These are phyloP conservation scores for Chlamydomonas reinhardtii DNA, from an alignment of 163 green algal species.

Conservation along the genomic window DNA sequence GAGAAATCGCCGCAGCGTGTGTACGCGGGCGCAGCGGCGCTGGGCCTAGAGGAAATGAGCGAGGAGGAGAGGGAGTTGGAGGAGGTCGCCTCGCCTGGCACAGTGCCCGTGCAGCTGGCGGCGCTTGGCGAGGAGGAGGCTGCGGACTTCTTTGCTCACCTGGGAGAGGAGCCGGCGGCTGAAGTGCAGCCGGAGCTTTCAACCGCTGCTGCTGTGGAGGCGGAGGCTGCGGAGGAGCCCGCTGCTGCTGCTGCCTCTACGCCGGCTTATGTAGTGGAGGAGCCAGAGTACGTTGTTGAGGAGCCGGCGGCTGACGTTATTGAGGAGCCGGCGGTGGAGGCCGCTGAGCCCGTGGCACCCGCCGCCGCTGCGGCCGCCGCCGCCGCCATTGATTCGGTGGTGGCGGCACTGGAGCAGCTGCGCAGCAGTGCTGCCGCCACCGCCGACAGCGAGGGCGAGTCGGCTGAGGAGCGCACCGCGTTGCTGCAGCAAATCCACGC, in stretches of 20 bases:
- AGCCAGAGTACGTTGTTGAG: neutral
- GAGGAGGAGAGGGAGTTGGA: slow-evolving; percentile 2
- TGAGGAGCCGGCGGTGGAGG: neutral
- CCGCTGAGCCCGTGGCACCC: neutral
- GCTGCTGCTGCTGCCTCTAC: neutral
- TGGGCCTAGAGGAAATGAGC: neutral
- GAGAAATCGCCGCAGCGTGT: neutral
- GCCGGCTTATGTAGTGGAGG: too few relatives aligned
- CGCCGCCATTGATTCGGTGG: slow-evolving; percentile 34
- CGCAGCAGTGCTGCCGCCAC: neutral
- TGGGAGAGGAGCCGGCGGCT: neutral
- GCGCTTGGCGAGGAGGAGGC: slow-evolving; percentile 2
- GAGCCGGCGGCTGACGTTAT: neutral
- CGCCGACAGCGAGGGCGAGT: neutral
- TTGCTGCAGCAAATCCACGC: slow-evolving; percentile 32
- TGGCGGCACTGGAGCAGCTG: slow-evolving; percentile 31
- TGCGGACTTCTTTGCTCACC: slow-evolving; percentile 19
- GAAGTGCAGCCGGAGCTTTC: neutral
- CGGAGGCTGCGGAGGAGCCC: neutral
- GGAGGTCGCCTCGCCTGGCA: too few relatives aligned
- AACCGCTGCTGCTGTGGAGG: neutral
- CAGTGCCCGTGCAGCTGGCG: neutral
- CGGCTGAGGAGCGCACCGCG: neutral
- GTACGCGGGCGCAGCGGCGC: neutral
- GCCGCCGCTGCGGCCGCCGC: slow-evolving; percentile 17